Base-by-base conservation (phyloP, 768 basidiomycete species). In the Leccinum obscurum region DNA sequence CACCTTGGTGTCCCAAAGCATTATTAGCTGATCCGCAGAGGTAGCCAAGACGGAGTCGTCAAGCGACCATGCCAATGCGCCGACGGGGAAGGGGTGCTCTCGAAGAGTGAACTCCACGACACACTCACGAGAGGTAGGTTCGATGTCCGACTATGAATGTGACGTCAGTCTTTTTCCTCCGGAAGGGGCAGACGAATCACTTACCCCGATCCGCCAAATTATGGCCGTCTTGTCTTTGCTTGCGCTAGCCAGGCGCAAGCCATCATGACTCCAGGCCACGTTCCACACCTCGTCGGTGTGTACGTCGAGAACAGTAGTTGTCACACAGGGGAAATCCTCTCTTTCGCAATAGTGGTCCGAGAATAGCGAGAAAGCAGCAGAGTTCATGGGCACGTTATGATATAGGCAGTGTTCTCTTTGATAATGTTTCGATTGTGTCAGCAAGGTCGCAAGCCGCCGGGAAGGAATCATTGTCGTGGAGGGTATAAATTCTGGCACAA, bases 381-480 rank as follows among this genome's bases (percentile, higher is more conserved):
- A 72, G 52, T 79, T 81, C 71, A 78, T 75, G 22, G 84, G 86
- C 58, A 83, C 80, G 67, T 93, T 93, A 77, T 98, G 95, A 77
- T 94, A 98, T 67, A 91, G 74, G 75, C 95, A 98, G 56, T 81
- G 83, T 58, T 85, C 80, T 62, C 86, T 85, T 75, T 99, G 97
- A 74, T 89, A 83, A 64, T 81, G 74, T 58, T 87, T 84, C 59
- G 96, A 90, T 77, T 98, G 95, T 41, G 90, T 83, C 41, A 99
- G 80, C 22, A 99, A 82, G 8, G 91, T 85, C 15, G 87, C 81
- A 59, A 98, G 89, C 50, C 97, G 90, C 52, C 90, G 85, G 63
- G 90, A 88, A 26, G 96, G 97, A 52, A 98, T 87, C 93, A 98
- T 97, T 56, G 93, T 80, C 20, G 90, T 85, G 7, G 95, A 88